These are phyloP conservation scores for Leccinum olivaceoglutinosum DNA, from an alignment of 1,284 basidiomycete genomes.

Conservation along the genomic window DNA sequence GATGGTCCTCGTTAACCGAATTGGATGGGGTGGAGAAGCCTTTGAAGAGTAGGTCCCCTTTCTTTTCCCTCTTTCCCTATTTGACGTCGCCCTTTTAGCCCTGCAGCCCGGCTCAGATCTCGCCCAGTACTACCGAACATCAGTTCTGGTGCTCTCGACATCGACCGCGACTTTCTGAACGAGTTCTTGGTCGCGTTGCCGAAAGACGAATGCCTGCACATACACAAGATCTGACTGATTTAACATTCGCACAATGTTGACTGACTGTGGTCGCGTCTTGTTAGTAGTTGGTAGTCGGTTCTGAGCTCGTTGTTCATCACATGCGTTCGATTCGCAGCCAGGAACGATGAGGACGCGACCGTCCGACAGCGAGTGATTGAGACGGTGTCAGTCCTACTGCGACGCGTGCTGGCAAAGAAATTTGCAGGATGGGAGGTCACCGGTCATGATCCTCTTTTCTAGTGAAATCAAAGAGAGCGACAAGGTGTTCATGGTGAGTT, in stretches of 20 bases:
- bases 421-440: conserved; percentile 60
- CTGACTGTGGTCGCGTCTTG: neutral
- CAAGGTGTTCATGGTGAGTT: conserved; percentile 47
- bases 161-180: conserved; percentile 43
- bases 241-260: conserved; percentile 2
- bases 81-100: conserved; percentile 40
- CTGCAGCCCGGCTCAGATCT: conserved; percentile 27
- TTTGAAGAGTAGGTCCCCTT: conserved; percentile 63
- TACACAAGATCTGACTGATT: conserved; percentile 37
- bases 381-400: conserved; percentile 42
- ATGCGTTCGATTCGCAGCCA: conserved; percentile 33
- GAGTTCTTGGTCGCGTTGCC: conserved; percentile 26
- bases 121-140: conserved; percentile 30
- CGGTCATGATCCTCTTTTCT: conserved; percentile 58
- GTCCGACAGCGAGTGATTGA: conserved; percentile 39
- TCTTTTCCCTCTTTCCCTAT: neutral
- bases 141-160: conserved; percentile 47
- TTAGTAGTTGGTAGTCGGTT: conserved; percentile 40
- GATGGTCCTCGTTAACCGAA: conserved; percentile 55
- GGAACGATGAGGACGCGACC: conserved; percentile 30
- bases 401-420: conserved; percentile 47
- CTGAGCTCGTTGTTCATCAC: conserved; percentile 43
- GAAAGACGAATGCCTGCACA: conserved; percentile 38
- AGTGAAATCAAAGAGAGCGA: conserved; percentile 55
- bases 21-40: conserved; percentile 36